phyloP scores from a whole-genome alignment of 2,329 filamentous ascomycete species.

The Pseudogymnoascus verrucosus region DNA sequence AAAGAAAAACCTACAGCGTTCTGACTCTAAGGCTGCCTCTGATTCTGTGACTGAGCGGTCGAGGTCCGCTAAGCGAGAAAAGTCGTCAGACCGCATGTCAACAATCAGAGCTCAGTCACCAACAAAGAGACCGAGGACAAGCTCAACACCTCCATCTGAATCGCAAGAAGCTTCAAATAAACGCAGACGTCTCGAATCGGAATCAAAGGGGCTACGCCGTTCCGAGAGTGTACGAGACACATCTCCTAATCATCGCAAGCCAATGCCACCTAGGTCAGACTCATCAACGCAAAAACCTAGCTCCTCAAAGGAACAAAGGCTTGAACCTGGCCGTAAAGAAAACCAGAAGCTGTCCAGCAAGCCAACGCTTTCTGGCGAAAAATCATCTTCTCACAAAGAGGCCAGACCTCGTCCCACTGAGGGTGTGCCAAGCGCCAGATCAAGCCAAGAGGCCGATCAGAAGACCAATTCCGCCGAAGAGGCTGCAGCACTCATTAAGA shows the following conservation, averaged over 20 bases:
- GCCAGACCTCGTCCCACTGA: slow-evolving; percentile 9
- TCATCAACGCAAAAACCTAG: background rate
- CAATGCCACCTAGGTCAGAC: background rate
- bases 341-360: slow-evolving; percentile 15
- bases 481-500: slow-evolving; percentile 22
- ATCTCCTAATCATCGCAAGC: slow-evolving; percentile 20
- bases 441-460: background rate
- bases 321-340: background rate
- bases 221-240: slow-evolving; percentile 21
- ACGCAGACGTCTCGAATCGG: slow-evolving; percentile 49
- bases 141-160: slow-evolving; percentile 44
- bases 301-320: background rate
- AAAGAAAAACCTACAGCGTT: background rate
- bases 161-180: slow-evolving; percentile 45
- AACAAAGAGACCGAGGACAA: slow-evolving; percentile 51
- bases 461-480: background rate
- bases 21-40: background rate
- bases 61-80: slow-evolving; percentile 53
- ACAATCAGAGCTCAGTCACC: slow-evolving; percentile 41
- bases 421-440: slow-evolving; percentile 8
- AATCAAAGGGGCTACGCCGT: slow-evolving; percentile 14
- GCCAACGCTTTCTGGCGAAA: slow-evolving; percentile 17
- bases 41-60: slow-evolving; percentile 39
- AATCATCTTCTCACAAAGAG: slow-evolving; percentile 11
- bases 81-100: slow-evolving; percentile 47